Evolutionary conservation across 2,329 filamentous ascomycete species (phyloP).

Genomic region (Epichloe typhina): DNA sequence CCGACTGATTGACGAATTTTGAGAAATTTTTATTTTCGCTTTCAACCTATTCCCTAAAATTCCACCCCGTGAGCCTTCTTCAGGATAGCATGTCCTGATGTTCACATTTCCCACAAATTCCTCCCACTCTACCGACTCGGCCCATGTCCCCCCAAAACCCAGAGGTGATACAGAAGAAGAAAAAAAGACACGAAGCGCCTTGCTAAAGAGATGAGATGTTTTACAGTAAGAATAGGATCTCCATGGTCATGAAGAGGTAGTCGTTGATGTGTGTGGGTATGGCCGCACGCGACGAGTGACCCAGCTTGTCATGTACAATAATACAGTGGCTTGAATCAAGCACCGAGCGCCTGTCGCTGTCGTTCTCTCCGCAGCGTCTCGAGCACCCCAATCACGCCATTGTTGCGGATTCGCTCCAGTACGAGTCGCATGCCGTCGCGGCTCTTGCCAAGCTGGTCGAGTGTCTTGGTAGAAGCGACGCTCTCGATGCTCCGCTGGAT

Average conservation of each 20-base stretch:
- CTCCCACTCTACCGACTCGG: neutral
- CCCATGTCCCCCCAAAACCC: neutral
- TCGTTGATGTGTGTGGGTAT: neutral
- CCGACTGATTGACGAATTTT: neutral
- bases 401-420: conserved; percentile 52
- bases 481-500: conserved; percentile 69
- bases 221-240: conserved; percentile 17
- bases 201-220: conserved; percentile 21
- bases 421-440: conserved; percentile 75
- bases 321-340: conserved; percentile 4
- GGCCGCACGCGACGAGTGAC: conserved; percentile 1
- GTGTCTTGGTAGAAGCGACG: conserved; percentile 63
- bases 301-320: conserved; percentile 1
- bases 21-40: neutral
- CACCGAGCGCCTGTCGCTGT: conserved; percentile 15
- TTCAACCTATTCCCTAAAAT: neutral
- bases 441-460: conserved; percentile 66
- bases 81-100: neutral
- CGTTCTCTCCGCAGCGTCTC: conserved; percentile 38
- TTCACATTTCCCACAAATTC: neutral
- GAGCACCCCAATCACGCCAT: conserved; percentile 43
- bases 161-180: conserved; percentile 2
- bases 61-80: neutral
- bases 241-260: conserved; percentile 6
- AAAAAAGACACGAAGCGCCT: conserved; percentile 21